phyloP scores from a whole-genome alignment of 1,284 basidiomycete species.

The Trichosporon faecale region DNA sequence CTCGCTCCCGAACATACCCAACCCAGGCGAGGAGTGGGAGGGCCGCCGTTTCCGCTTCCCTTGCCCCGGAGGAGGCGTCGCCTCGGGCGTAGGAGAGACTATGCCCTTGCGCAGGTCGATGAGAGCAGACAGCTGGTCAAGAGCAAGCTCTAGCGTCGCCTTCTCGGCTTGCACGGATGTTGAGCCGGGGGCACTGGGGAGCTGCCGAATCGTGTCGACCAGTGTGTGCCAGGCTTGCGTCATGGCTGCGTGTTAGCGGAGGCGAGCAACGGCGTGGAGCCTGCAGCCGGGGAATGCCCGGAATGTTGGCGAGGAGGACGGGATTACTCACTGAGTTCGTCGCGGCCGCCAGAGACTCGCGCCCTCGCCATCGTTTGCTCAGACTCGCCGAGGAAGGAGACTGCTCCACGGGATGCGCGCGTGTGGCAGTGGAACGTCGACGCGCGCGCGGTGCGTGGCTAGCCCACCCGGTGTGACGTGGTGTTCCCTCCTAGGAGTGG shows the following conservation, averaged over 20 bases:
- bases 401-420: background rate
- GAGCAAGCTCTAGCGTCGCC: constrained; percentile 35
- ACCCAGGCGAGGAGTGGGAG: constrained; percentile 16
- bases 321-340: background rate
- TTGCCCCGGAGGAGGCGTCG: constrained; percentile 24
- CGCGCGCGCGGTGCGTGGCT: background rate
- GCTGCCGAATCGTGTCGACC: constrained; percentile 42
- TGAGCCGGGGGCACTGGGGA: constrained; percentile 28
- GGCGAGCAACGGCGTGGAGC: background rate
- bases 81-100: constrained; percentile 1
- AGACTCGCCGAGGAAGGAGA: background rate
- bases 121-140: constrained; percentile 40
- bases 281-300: too few relatives aligned
- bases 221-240: constrained; percentile 43
- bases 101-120: constrained; percentile 28
- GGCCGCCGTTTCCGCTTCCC: constrained; percentile 24
- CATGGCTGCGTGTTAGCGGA: constrained; percentile 27
- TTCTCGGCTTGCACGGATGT: constrained; percentile 29
- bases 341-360: background rate
- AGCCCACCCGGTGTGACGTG: background rate
- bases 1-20: constrained; percentile 8
- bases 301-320: too few relatives aligned
- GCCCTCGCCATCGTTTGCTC: background rate
- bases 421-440: background rate
- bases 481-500: background rate